Evolutionary conservation across 2,329 filamentous ascomycete genomes (phyloP), one percentile per base, ranked within the genome.

Genomic region (Colletotrichum melonis): DNA sequence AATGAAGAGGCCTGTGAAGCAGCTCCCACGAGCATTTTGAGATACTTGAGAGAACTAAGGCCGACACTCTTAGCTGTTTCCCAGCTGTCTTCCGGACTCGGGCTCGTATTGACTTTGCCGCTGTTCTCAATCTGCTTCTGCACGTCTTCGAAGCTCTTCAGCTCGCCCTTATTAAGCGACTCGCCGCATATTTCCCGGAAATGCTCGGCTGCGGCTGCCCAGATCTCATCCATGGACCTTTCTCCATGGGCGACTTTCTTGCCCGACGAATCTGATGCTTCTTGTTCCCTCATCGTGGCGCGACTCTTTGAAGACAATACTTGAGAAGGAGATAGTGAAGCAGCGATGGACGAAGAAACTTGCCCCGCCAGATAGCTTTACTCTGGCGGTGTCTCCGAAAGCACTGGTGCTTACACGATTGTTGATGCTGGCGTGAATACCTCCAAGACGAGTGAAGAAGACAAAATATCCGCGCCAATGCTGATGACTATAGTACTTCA

Each of bases 221-320:
- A 49, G 19, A 49, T 49, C 42, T 49, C 42, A 49, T 49, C 19
- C 42, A 49, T 22, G 42, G 42, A 22, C 19, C 4, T 11, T 7
- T 49, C 19, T 11, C 42, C 19, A 49, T 22, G 22, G 42, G 3
- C 19, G 19, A 49, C 0, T 49, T 22, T 49, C 42, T 49, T 49
- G 3, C 19, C 4, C 7, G 42, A 1, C 19, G 42, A 22, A 11
- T 49, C 42, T 22, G 42, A 49, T 22, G 42, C 7, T 2, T 11
- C 42, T 1, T 49, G 42, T 2, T 49, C 42, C 19, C 42, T 49
- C 42, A 49, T 49, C 19, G 19, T 49, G 19, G 6, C 42, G 8
- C 42, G 6, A 4, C 0, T 5, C 8, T 22, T 22, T n/a, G 4
- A 49, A 9, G 6, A 2, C 3, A 49, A 0, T 11, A 11, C 16